Conservation (phyloP, 228 moss, liverwort and hornwort genomes). For the Sphagnum magellanicum region DNA sequence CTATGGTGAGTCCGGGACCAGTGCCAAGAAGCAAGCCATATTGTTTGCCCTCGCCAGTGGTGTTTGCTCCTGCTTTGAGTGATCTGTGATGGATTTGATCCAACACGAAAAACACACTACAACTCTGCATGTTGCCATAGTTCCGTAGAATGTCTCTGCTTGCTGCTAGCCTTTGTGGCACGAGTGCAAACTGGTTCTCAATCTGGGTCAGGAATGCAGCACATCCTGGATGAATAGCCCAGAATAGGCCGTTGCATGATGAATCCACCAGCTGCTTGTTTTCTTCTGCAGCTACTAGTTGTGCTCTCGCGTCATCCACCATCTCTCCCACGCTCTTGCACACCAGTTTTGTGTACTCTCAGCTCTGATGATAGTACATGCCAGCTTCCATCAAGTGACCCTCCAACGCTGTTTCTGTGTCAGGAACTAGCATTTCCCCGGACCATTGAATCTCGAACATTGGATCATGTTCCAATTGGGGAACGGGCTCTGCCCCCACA, state of each 20-base stretch:
- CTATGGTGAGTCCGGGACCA: constrained; percentile 9
- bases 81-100: constrained; percentile 3
- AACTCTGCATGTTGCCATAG: constrained; percentile 15
- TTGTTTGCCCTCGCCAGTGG: constrained; percentile 10
- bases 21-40: constrained; percentile 10
- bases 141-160: constrained; percentile 5
- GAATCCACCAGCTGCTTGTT: too few relatives aligned
- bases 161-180: constrained; percentile 7
- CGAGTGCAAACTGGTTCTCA: neutral
- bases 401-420: neutral
- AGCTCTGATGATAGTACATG: constrained; percentile 9
- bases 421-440: neutral
- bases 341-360: constrained; percentile 6
- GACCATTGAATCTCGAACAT: neutral
- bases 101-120: constrained; percentile 5
- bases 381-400: constrained; percentile 5
- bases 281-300: neutral
- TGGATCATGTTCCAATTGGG: neutral
- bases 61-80: constrained; percentile 2
- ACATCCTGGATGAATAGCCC: constrained; percentile 21
- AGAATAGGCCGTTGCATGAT: constrained; percentile 14
- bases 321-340: constrained; percentile 3
- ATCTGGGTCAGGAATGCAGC: constrained; percentile 10
- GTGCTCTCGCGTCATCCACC: neutral
- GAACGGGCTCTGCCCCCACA: neutral